phyloP scores from a whole-genome alignment of 768 basidiomycete species.

The Boletus eberwhitei region DNA sequence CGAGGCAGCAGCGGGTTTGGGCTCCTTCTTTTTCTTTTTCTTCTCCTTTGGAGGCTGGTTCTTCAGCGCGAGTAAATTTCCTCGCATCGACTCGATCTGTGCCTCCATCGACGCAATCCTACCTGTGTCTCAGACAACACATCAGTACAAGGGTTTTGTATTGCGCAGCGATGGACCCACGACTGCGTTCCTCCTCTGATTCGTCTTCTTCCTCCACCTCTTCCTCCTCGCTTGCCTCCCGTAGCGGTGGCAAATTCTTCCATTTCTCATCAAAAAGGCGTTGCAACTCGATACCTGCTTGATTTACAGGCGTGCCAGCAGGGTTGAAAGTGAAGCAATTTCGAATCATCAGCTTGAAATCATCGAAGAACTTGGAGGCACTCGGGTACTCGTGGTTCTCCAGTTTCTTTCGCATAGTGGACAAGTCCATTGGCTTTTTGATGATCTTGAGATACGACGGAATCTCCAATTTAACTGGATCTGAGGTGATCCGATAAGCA shows the following conservation, averaged over 20 bases:
- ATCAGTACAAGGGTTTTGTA: constrained; percentile 3
- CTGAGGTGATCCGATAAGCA: constrained; percentile 36
- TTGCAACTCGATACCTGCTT: constrained; percentile 82
- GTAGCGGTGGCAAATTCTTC: constrained; percentile 67
- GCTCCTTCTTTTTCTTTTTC: constrained; percentile 70
- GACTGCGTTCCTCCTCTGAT: constrained; percentile 63
- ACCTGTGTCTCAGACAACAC: constrained; percentile 42
- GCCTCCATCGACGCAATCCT: constrained; percentile 75
- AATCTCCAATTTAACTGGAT: constrained; percentile 73
- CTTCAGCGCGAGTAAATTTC: constrained; percentile 64
- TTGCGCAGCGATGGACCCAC: constrained; percentile 39
- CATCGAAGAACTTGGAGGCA: constrained; percentile 80
- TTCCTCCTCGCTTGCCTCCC: constrained; percentile 53
- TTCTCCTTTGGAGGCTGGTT: constrained; percentile 55
- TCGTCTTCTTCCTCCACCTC: constrained; percentile 64
- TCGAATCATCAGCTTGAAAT: constrained; percentile 92
- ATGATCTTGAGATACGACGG: constrained; percentile 85
- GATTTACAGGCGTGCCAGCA: constrained; percentile 78
- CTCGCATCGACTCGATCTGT: constrained; percentile 76
- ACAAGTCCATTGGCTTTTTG: constrained; percentile 94
- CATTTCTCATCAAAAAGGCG: constrained; percentile 91
- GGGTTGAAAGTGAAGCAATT: constrained; percentile 96
- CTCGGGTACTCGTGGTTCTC: constrained; percentile 71
- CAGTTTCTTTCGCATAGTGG: constrained; percentile 84
- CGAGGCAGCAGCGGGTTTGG: constrained; percentile 54